Conservation (phyloP, 805 yeast species). For the Vanderwaltozyma yarrowii region DNA sequence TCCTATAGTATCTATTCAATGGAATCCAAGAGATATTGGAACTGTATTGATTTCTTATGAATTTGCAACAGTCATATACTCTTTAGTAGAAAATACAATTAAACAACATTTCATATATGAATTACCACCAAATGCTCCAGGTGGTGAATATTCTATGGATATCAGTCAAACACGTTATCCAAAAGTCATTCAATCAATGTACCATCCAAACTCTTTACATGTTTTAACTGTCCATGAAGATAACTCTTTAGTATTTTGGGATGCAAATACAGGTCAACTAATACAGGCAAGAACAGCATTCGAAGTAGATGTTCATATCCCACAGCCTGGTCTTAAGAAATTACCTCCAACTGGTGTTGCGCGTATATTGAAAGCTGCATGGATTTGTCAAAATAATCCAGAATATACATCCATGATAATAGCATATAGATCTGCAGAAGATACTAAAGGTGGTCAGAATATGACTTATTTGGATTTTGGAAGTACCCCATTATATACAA, state of each 20-base stretch:
- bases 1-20: conserved; percentile 53
- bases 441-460: conserved; percentile 32
- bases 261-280: conserved; percentile 62
- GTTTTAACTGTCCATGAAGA: conserved; percentile 70
- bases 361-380: conserved; percentile 44
- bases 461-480: conserved; percentile 66
- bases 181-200: conserved; percentile 43
- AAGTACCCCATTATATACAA: conserved; percentile 61
- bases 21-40: conserved; percentile 90
- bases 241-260: conserved; percentile 89
- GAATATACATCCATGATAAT: conserved; percentile 68
- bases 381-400: conserved; percentile 77
- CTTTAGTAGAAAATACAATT: conserved; percentile 50
- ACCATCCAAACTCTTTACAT: conserved; percentile 92
- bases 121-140: conserved; percentile 59
- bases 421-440: conserved; percentile 48
- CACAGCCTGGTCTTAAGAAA: conserved; percentile 24
- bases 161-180: conserved; percentile 32
- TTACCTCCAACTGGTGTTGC: conserved; percentile 16
- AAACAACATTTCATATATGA: conserved; percentile 49
- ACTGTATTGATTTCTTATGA: conserved; percentile 64
- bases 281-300: conserved; percentile 65
- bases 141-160: conserved; percentile 41
- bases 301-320: conserved; percentile 54
- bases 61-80: conserved; percentile 58